Base-by-base conservation (phyloP, 1,139 yeast species). In the Torulaspora pretoriensis region DNA sequence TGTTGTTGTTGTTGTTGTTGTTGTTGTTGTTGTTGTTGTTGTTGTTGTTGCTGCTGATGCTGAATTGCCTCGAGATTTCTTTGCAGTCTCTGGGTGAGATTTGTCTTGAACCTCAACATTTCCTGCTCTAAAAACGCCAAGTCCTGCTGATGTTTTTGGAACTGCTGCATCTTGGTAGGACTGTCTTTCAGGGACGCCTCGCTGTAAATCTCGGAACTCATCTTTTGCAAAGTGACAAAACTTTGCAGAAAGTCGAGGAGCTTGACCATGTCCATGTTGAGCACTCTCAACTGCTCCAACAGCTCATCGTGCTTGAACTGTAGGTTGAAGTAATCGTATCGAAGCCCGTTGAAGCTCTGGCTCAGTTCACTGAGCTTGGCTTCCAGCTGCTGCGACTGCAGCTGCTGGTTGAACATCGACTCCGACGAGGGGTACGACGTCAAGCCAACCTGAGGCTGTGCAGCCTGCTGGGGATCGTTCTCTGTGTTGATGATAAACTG, bases 211-310 rank as follows among this genome's bases (percentile, higher is more conserved):
- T 38, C 43, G 12, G 40, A 29, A 16, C 35, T 25, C 9, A 27
- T n/a, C 23, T 27, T 38, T 27, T 46, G 49, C n/a, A 46, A 28
- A 3, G 45, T 25, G 13, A 46, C 51, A 45, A 53, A 54, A 42
- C 63, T 71, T 43, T 73, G 76, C 38, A 78, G 54, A 38, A 74
- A 57, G 38, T 78, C 83, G 30, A 79, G 56, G 4, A 78, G 47
- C 27, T 70, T 69, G 1, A 78, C 71, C 60, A 77, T 67, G 53
- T 79, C 83, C 41, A 68, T 54, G 51, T 75, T 76, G n/a, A 73
- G 69, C 40, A 68, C 67, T 34, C 72, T 68, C 45, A 76, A 55
- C 33, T 77, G 81, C 7, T 70, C 74, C 26, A 67, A 63, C 4
- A 77, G 68, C 8, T 68, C 54, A 27, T 77, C 81, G 50, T 74